Evolutionary conservation across 2,329 filamentous ascomycete genomes (phyloP), one percentile per base, ranked within the genome.

Genomic region (Leptographium flavum): DNA sequence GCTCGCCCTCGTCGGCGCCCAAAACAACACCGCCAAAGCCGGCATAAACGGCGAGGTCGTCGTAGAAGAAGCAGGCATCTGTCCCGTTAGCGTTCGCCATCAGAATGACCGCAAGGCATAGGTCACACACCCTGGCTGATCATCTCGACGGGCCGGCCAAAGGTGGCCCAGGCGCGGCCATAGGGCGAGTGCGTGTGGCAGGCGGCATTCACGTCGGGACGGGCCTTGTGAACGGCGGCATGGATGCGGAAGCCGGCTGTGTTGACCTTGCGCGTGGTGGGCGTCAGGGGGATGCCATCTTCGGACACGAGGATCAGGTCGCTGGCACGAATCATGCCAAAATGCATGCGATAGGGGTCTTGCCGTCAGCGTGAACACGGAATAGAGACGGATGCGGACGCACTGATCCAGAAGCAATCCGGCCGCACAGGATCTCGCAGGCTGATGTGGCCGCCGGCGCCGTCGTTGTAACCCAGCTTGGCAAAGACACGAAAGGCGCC

Each of bases 201-300:
- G 10, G 80, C 74, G 3, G 81, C 79, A 52, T 77, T 68, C n/a
- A 79, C 74, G 54, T 83, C 72, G 4, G 74, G 73, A 11, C 80
- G 65, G 1, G 76, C 76, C 57, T 74, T 76, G 60, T 82, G 74
- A 15, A 84, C 65, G 7, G 78, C 79, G 21, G 67, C 69, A 59
- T 85, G 81, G 51, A 85, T 85, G 45, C 81, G 59, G 55, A 83
- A 84, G 0, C 80, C 81, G 0, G 80, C 79, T 3, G 75, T 71
- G 58, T 85, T 85, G 37, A 76, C 73, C 1, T 41, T 15, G 55
- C 79, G 15, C n/a, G 23, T 28, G 0, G 54, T 57, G 10, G 68
- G 27, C 74, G 70, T 5, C 80, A n/a, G n/a, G n/a, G n/a, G n/a
- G n/a, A n/a, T n/a, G n/a, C n/a, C n/a, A n/a, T n/a, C n/a, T n/a